Evolutionary conservation across 2,329 filamentous ascomycete species (phyloP), one percentile per base, ranked within the genome.

Genomic region (Clathrospora elynae): DNA sequence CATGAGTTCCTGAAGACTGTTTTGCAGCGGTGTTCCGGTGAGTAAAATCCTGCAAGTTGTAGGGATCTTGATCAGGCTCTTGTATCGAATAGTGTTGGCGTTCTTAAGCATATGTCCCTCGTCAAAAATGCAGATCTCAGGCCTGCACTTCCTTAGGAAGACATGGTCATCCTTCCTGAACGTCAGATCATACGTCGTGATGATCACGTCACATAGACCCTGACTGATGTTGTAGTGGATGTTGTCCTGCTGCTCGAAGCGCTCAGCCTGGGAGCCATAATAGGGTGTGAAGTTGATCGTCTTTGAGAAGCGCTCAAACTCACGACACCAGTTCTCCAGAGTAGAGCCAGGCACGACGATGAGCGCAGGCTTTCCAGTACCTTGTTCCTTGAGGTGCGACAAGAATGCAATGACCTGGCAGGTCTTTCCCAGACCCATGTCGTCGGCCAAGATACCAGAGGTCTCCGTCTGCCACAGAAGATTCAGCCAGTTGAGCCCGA

Each of bases 81-180:
- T 81, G 69, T 96, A 96, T 5, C 89, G 79, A 38, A 88, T 83
- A 0, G 91, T 95, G 32, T 85, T 84, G 2, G 86, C 85, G 65
- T 96, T 97, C 73, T 96, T 95, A 67, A 99, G 75, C 62, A 89
- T 85, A 71, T 99, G 93, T 0, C 92, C 93, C 71, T 99, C 93
- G 64, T 99, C 93, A 61, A 90, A 99, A 8, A 99, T 85, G 57
- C 81, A 84, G 18, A 80, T 78, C 47, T 76, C 69, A 12, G 79
- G 78, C 26, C 75, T 74, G 51, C 84, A 74, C 17, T 74, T 77
- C 28, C 81, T 76, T 46, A 88, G 71, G 62, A 87, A 88, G 14
- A 75, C 75, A 35, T 81, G 79, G 62, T 89, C 86, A 4, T 77
- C 70, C 49, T 79, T 79, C 47, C 80, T 80, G 14, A 61, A 67